Evolutionary conservation across 2,329 filamentous ascomycete species (phyloP), one percentile per base, ranked within the genome.

Genomic region (Coniochaeta hoffmannii): DNA sequence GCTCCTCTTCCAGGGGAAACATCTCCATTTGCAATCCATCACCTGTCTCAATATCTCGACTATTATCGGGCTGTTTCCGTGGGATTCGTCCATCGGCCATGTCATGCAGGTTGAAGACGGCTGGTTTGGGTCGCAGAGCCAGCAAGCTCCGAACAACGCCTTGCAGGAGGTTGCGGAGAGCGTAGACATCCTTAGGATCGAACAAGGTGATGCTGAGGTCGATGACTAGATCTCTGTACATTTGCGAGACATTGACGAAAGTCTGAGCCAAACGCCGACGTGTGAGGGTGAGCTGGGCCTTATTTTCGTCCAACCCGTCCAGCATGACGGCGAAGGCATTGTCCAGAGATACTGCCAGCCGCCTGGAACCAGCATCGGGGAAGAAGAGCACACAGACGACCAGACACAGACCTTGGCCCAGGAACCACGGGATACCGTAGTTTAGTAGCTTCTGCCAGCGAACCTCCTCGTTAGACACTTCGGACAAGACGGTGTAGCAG

Each of bases 121-220:
- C 46, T 19, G 54, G 54, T 30, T 41, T 50, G 2, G 74, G 74
- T 53, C 76, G 75, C 57, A 84, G 69, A 22, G 79, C 76, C 22
- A 83, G 66, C 5, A 83, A 66, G 3, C 78, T 71, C 55, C 81
- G 72, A 30, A 84, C 74, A 7, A 82, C 77, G 17, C 69, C 76
- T 59, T 84, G 81, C 53, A 83, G 73, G 3, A 76, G 67, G 60
- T 84, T 83, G 54, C 81, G 75, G 30, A 84, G 66, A 5, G 70
- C 67, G 35, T 69, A 66, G 19, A 81, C 69, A 61, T 83, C 79
- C 11, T 70, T 66, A 1, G 80, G 79, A 11, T 66, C 67, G 56
- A 83, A 79, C 1, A 75, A 71, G 1, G 79, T 81, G 4, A 83
- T 66, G 1, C 80, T 79, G n/a, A 82, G 72, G 54, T 83, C 81